Percentiles rank a stretch among this genome's conserved stretches.
Conservation (phyloP, 805 yeast species). For the Wickerhamiella kazuoi region DNA sequence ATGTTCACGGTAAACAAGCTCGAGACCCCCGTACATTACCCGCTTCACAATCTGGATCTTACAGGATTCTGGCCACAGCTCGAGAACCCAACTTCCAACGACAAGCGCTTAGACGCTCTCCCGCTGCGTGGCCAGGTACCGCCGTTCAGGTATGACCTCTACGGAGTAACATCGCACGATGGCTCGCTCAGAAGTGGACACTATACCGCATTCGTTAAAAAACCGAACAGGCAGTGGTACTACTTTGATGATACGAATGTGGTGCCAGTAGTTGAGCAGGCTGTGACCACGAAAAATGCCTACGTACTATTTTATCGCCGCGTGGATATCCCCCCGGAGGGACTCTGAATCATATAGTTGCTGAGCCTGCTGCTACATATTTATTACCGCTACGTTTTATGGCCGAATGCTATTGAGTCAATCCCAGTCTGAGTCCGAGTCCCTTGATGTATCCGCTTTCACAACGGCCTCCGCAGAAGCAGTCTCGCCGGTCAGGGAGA, state of each 20-base stretch:
- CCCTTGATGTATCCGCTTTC: too few species aligned
- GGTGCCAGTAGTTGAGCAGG: conserved; percentile 28
- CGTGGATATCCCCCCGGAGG: not conserved
- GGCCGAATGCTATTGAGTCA: too few species aligned
- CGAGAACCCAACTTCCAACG: conserved; percentile 15
- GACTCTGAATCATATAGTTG: too few species aligned
- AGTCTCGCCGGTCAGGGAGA: too few species aligned
- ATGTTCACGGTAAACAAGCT: conserved; percentile 26
- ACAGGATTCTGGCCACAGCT: conserved; percentile 52
- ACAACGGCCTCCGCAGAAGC: too few species aligned
- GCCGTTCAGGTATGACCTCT: conserved; percentile 61
- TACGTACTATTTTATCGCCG: conserved; percentile 54
- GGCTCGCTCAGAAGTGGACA: conserved; percentile 80
- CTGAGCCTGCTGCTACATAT: too few species aligned
- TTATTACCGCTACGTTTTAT: too few species aligned
- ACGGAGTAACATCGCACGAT: conserved; percentile 68
- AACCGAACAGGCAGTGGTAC: conserved; percentile 53
- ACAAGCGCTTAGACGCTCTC: conserved; percentile 31
- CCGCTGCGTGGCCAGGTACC: conserved; percentile 56
- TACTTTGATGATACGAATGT: conserved; percentile 66
- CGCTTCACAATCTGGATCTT: conserved; percentile 41
- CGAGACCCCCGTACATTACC: conserved; percentile 54
- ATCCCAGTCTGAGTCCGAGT: too few species aligned
- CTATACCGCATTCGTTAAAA: conserved; percentile 65
- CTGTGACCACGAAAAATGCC: conserved; percentile 54